phyloP scores from a whole-genome alignment of 768 basidiomycete genomes.

The Russula sp. region DNA sequence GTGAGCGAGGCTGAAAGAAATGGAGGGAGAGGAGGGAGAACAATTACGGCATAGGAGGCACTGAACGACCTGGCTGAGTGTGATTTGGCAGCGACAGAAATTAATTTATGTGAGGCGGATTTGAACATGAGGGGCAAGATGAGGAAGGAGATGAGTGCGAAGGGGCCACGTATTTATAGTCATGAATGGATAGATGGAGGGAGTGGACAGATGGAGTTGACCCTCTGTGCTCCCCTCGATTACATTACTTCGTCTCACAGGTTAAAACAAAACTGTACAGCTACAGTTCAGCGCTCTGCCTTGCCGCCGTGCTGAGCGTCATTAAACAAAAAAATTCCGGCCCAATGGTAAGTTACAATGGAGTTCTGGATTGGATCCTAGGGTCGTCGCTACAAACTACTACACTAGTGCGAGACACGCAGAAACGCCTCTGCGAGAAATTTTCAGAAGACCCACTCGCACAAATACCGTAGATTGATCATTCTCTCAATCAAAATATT shows the following conservation, averaged over 20 bases:
- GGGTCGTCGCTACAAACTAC: background rate
- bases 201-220: background rate
- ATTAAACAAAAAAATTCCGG: background rate
- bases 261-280: no score
- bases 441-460: background rate
- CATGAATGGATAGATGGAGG: constrained; percentile 2
- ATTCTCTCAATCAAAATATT: background rate
- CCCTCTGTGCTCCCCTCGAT: no score
- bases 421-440: background rate
- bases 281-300: background rate
- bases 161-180: background rate
- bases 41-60: constrained; percentile 51
- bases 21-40: background rate
- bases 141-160: background rate
- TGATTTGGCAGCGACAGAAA: constrained; percentile 15
- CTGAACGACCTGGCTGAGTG: constrained; percentile 34
- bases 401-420: background rate
- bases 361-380: background rate
- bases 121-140: constrained; percentile 23
- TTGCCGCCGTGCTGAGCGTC: background rate
- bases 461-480: constrained; percentile 5
- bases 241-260: no score
- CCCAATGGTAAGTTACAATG: background rate
- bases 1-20: background rate
- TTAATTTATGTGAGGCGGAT: constrained; percentile 29